Base-by-base conservation (phyloP, 2,329 filamentous ascomycete genomes). In the Ceratocystis eucalypticola region DNA sequence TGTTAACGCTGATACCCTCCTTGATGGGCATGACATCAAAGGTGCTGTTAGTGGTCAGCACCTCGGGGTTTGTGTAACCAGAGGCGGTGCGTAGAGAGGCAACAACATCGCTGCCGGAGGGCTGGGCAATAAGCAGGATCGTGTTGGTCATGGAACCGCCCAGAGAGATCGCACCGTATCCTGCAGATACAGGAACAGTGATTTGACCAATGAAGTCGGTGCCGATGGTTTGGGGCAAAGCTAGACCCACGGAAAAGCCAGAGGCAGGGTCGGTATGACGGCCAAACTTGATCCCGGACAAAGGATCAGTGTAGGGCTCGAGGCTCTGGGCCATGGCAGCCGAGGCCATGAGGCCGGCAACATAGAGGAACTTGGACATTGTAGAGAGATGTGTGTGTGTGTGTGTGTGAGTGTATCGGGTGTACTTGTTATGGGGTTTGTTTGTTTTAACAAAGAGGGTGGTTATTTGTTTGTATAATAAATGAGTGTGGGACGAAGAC, bases 141-240 rank as follows among this genome's bases (percentile, higher is more conserved):
- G 78, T 76, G 53, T 74, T 74, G 44, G 76, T 69, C 81, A 83
- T 83, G 30, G 72, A 71, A 3, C 78, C 77, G 7, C 76, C 75
- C 37, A 82, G 72, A 22, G 77, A 78, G 28, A 81, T 74, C 67
- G 78, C 80, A 62, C 76, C 78, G 76, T 79, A 84, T 2, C 75
- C 75, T 66, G 78, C 75, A 5, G 70, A 73, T n/a, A 74, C 69
- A 1, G 77, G 77, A 0, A 72, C 72, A 1, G 82, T 77, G 57
- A 85, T 75, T 70, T 83, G 80, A 6, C 78, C 80, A 68, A 84
- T 82, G 69, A 84, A 78, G 71, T 84, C 82, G 10, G 76, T 77
- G 0, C 73, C 76, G 15, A 78, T 72, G 10, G 74, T 77, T 68
- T 80, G 75, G 1, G 82, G 81, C 1, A 83, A 71, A 1, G 79